These are phyloP conservation scores for Meyerozyma elateridarum DNA, from an alignment of 1,139 yeast genomes.

Conservation along the genomic window DNA sequence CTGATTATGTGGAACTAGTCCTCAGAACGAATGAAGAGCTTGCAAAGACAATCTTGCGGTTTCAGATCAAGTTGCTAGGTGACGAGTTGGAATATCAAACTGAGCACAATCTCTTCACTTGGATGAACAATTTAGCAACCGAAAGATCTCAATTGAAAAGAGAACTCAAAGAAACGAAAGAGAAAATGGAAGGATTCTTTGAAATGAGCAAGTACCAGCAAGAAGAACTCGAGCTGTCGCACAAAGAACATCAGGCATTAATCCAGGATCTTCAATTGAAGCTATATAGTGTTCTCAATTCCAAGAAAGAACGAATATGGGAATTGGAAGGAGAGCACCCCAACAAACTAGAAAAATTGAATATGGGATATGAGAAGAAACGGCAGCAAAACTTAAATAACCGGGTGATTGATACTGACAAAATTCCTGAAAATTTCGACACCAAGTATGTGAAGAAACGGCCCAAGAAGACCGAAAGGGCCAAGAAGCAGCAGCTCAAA, in stretches of 20 bases:
- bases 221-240: constrained; percentile 16
- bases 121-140: constrained; percentile 21
- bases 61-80: constrained; percentile 17
- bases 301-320: constrained; percentile 35
- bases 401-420: constrained; percentile 15
- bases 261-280: constrained; percentile 32
- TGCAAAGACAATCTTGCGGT: not conserved
- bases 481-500: not conserved
- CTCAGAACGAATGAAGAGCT: not conserved
- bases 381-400: constrained; percentile 17
- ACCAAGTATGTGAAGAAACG: not conserved
- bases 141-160: constrained; percentile 14
- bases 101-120: constrained; percentile 22
- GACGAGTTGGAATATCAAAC: constrained; percentile 8
- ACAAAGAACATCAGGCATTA: constrained; percentile 23
- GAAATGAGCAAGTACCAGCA: constrained; percentile 13
- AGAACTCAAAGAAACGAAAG: constrained; percentile 5
- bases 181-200: constrained; percentile 9
- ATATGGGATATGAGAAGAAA: constrained; percentile 18
- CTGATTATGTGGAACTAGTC: not conserved
- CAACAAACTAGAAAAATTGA: constrained; percentile 17
- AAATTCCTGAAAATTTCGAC: constrained; percentile 17
- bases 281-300: constrained; percentile 31
- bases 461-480: not conserved
- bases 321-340: constrained; percentile 17